These are phyloP conservation scores for Aeminium ludgeri DNA, from an alignment of 495 filamentous ascomycete genomes.

Conservation along the genomic window DNA sequence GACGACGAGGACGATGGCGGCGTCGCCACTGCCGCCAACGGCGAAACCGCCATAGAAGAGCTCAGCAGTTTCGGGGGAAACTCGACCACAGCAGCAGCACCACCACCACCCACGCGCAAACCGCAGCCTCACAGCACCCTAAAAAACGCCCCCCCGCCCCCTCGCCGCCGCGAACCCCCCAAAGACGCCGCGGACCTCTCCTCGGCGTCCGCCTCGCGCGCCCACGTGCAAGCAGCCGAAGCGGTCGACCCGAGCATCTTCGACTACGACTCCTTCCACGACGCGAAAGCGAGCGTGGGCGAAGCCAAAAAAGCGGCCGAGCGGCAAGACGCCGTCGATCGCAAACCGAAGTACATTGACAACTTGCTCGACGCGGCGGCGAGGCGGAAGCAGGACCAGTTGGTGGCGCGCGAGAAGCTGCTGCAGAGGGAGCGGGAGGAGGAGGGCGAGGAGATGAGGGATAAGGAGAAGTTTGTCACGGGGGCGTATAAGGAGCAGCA, in stretches of 20 bases:
- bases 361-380: constrained; percentile 65
- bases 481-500: constrained; percentile 90
- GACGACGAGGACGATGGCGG: constrained; percentile 29
- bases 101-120: background rate
- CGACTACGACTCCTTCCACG: constrained; percentile 61
- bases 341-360: constrained; percentile 69
- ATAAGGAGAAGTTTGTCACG: constrained; percentile 95
- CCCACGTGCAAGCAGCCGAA: constrained; percentile 39
- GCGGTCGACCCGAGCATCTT: constrained; percentile 50
- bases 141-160: constrained; percentile 4
- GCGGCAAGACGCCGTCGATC: constrained; percentile 29
- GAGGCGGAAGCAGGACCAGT: constrained; percentile 70
- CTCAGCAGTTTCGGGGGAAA: constrained; percentile 21
- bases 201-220: constrained; percentile 35
- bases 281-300: constrained; percentile 29
- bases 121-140: constrained; percentile 14
- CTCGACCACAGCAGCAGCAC: constrained; percentile 3
- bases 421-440: constrained; percentile 75
- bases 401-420: constrained; percentile 74
- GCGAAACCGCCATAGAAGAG: constrained; percentile 14
- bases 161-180: constrained; percentile 15
- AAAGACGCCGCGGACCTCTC: constrained; percentile 28
- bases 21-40: background rate
- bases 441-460: constrained; percentile 84
- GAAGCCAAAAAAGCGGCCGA: constrained; percentile 20